These are phyloP conservation scores for Zoysia pacifica DNA, from an alignment of 176 grass and related monocot species.

Conservation along the genomic window DNA sequence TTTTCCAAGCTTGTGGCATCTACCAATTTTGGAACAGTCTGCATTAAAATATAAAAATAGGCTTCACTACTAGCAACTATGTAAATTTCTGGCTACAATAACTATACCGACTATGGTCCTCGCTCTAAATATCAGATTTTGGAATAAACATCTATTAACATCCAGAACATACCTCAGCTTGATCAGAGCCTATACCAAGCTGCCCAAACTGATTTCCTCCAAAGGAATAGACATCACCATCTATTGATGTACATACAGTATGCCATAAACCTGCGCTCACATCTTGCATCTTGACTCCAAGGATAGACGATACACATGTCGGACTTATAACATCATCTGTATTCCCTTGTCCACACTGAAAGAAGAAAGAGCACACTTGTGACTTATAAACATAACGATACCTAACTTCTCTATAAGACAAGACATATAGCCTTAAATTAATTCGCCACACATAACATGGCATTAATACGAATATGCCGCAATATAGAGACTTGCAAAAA, in stretches of 20 bases:
- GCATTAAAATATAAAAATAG: slow-evolving; percentile 34
- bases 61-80: not conserved
- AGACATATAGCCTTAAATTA: not conserved
- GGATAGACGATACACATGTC: slow-evolving; percentile 83
- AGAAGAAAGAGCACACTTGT: slow-evolving; percentile 34
- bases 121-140: not conserved
- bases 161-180: slow-evolving; percentile 68
- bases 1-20: slow-evolving; percentile 86
- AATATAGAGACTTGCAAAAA: too few relatives aligned
- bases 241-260: slow-evolving; percentile 82
- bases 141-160: slow-evolving; percentile 17
- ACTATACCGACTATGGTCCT: not conserved
- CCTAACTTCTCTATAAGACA: too few relatives aligned
- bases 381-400: slow-evolving; percentile 24
- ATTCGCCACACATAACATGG: not conserved
- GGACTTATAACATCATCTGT: slow-evolving; percentile 92
- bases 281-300: slow-evolving; percentile 81
- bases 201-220: slow-evolving; percentile 98
- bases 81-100: not conserved
- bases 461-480: too few relatives aligned
- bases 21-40: slow-evolving; percentile 89
- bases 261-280: slow-evolving; percentile 95
- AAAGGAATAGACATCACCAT: slow-evolving; percentile 94
- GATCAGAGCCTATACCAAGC: slow-evolving; percentile 94
- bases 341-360: slow-evolving; percentile 91